Conservation (phyloP, 2,329 filamentous ascomycete species). For the Xylariales sp. region DNA sequence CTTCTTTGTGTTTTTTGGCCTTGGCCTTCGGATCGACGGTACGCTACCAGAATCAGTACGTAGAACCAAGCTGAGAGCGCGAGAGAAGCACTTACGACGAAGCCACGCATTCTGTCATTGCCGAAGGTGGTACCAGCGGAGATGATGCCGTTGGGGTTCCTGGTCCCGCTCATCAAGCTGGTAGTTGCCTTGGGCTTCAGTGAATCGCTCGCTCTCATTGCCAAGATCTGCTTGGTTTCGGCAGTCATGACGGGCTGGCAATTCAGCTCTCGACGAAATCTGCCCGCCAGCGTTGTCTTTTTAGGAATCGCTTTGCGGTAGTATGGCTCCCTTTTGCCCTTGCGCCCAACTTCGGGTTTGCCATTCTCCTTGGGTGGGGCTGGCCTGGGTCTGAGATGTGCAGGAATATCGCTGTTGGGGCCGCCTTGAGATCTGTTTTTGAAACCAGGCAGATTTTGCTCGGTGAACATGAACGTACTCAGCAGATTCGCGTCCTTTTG, state of each 20-base stretch:
- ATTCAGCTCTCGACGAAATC: constrained; percentile 70
- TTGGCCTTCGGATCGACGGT: constrained; percentile 38
- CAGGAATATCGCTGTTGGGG: constrained; percentile 54
- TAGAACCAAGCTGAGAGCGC: not conserved
- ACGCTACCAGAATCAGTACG: constrained; percentile 16
- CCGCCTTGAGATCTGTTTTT: constrained; percentile 56
- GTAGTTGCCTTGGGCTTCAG: constrained; percentile 57
- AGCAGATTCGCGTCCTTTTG: constrained; percentile 59
- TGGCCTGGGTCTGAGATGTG: constrained; percentile 45
- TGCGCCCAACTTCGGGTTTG: constrained; percentile 37
- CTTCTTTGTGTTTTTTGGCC: constrained; percentile 60
- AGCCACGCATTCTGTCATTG: constrained; percentile 41
- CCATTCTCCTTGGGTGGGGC: constrained; percentile 26
- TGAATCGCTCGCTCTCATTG: constrained; percentile 52
- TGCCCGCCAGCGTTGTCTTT: constrained; percentile 70
- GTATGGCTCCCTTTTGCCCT: constrained; percentile 51
- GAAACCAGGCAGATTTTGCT: constrained; percentile 84
- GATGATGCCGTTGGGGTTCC: constrained; percentile 42
- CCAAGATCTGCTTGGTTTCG: constrained; percentile 61
- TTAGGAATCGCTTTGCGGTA: constrained; percentile 73
- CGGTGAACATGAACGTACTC: constrained; percentile 89
- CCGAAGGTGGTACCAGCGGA: constrained; percentile 52
- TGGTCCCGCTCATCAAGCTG: constrained; percentile 34
- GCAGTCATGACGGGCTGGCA: constrained; percentile 68
- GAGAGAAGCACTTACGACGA: constrained; percentile 48